Percentiles rank a stretch among this genome's conserved stretches.
phyloP scores from a whole-genome alignment of 176 grass and related monocot genomes.

The Panicum miliaceum region DNA sequence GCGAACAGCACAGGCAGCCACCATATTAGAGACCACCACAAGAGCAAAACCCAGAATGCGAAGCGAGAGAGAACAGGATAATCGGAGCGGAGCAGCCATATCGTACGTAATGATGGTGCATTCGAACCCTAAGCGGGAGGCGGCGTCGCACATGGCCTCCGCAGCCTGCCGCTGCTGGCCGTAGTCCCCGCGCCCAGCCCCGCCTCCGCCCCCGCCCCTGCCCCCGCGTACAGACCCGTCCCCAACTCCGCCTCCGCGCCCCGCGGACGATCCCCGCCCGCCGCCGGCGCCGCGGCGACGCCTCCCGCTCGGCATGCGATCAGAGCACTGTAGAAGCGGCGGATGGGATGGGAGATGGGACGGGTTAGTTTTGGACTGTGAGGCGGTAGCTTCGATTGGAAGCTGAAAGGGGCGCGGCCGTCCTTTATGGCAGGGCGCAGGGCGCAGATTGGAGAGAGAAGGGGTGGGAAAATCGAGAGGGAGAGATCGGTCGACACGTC shows the following conservation, averaged over 20 bases:
- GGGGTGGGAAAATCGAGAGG: not conserved
- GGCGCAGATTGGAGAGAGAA: not conserved
- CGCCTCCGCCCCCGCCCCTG: not conserved
- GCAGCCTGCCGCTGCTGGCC: not conserved
- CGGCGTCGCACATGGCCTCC: not conserved
- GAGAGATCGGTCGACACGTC: not conserved
- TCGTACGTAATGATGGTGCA: slow-evolving; percentile 6
- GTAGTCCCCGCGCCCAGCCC: not conserved
- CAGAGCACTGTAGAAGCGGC: not conserved
- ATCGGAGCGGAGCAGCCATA: not conserved
- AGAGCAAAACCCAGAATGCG: not conserved
- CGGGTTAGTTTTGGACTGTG: not conserved
- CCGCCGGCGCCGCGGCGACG: slow-evolving; percentile 13
- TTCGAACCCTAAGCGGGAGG: slow-evolving; percentile 2
- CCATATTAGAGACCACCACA: slow-evolving; percentile 10
- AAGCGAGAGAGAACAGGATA: not conserved
- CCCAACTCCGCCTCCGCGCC: not conserved
- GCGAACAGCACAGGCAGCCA: not conserved
- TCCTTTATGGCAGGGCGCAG: not conserved
- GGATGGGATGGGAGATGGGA: not conserved
- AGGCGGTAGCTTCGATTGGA: slow-evolving; percentile 5
- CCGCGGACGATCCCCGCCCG: not conserved
- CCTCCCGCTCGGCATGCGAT: slow-evolving; percentile 31
- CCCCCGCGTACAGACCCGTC: not conserved
- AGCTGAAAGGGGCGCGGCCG: not conserved